phyloP scores from a whole-genome alignment of 345 rosid genomes.

The Gossypium anomalum region DNA sequence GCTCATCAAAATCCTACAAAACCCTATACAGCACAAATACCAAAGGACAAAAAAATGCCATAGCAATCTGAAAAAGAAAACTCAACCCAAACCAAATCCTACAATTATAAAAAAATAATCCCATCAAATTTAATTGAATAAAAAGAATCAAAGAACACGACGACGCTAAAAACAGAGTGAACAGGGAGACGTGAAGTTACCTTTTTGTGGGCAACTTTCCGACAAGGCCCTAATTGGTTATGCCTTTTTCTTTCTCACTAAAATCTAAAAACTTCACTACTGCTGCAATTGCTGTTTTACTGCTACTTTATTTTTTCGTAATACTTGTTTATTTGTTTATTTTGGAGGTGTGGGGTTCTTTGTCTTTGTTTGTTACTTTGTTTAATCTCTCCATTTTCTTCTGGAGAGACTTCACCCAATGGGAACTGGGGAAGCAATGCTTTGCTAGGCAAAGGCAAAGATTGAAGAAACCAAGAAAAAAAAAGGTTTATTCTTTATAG shows the following conservation, averaged over 20 bases:
- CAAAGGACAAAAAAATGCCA: not conserved
- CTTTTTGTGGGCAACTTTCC: conserved; percentile 33
- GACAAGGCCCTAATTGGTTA: conserved; percentile 20
- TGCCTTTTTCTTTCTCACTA: conserved; percentile 15
- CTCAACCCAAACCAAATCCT: not conserved
- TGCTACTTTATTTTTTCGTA: not conserved
- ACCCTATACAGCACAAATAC: not conserved
- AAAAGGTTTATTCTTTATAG: no score
- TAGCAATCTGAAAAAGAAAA: not conserved
- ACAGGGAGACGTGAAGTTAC: conserved; percentile 2
- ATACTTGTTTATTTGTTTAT: no score
- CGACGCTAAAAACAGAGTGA: not conserved
- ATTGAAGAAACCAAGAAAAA: not conserved
- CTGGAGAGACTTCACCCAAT: conserved; percentile 4
- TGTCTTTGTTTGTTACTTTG: not conserved
- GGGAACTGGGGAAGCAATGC: not conserved
- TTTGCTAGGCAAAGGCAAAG: not conserved
- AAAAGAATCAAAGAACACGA: not conserved
- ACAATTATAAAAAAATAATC: not conserved
- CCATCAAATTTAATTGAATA: not conserved
- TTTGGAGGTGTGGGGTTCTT: not conserved
- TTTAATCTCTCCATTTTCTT: not conserved
- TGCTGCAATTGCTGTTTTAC: not conserved
- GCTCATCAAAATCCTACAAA: not conserved
- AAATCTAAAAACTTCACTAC: not conserved